These are phyloP conservation scores for Entoloma clypeatum DNA, from an alignment of 1,284 basidiomycete genomes.

Conservation along the genomic window DNA sequence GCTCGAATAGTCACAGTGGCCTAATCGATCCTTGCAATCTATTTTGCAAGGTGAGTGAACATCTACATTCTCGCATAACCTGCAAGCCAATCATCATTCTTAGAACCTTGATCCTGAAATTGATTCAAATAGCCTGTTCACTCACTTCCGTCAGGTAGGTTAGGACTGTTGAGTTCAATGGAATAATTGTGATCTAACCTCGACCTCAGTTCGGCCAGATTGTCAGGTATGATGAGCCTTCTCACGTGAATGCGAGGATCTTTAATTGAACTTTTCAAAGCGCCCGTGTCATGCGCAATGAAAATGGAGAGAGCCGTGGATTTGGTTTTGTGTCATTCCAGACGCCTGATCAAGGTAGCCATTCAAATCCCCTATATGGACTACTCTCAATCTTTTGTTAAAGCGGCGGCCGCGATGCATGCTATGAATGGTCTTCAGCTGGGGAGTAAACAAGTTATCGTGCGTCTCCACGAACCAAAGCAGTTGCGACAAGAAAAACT, in stretches of 20 bases:
- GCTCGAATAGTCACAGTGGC: slow-evolving; percentile 76
- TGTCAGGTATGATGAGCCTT: slow-evolving; percentile 63
- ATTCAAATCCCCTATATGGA: background rate
- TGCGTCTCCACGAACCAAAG: slow-evolving; percentile 87
- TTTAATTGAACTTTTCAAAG: slow-evolving; percentile 36
- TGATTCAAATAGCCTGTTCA: slow-evolving; percentile 77
- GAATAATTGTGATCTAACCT: slow-evolving; percentile 14
- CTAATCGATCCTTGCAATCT: slow-evolving; percentile 90
- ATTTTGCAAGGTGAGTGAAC: slow-evolving; percentile 70
- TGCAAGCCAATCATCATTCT: slow-evolving; percentile 1
- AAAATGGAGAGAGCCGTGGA: slow-evolving; percentile 78
- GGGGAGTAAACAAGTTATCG: slow-evolving; percentile 76
- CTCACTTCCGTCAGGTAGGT: slow-evolving; percentile 74
- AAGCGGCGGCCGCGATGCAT: slow-evolving; percentile 69
- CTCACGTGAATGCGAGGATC: slow-evolving; percentile 1
- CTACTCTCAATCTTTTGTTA: slow-evolving; percentile 6
- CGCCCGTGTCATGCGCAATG: slow-evolving; percentile 92
- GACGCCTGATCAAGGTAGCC: slow-evolving; percentile 75
- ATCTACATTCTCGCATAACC: background rate
- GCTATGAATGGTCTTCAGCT: slow-evolving; percentile 75
- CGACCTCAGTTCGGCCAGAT: slow-evolving; percentile 71
- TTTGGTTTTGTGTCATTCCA: slow-evolving; percentile 96
- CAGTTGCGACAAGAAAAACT: slow-evolving; percentile 85
- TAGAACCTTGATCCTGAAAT: slow-evolving; percentile 85
- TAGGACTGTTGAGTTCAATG: slow-evolving; percentile 2